A percentile compares a stretch with the other conserved stretches of the same genome.
phyloP scores from a whole-genome alignment of 139 green algal genomes.

The Axilococcus clingmanii region DNA sequence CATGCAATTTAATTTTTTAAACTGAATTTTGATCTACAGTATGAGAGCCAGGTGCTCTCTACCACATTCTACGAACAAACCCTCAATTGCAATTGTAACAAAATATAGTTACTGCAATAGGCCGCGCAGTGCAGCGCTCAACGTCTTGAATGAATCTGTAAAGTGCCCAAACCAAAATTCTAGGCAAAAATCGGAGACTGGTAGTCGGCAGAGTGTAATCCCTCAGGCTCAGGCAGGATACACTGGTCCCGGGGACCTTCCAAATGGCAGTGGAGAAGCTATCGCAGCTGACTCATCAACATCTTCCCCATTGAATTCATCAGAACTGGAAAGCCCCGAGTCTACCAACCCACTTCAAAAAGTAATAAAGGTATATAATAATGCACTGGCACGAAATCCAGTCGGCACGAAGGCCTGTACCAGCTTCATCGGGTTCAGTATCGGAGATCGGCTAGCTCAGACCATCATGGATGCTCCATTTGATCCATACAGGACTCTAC shows the following conservation, averaged over 20 bases:
- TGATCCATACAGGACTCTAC: slow-evolving; percentile 21
- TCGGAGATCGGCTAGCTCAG: slow-evolving; percentile 58
- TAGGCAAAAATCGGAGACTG: too few species aligned
- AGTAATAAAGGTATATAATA: slow-evolving; percentile 21
- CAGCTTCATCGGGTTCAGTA: slow-evolving; percentile 45
- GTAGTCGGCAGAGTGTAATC: too few species aligned
- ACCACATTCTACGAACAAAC: too few species aligned
- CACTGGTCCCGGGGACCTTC: neutral
- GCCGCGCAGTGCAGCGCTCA: too few species aligned
- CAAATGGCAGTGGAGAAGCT: neutral
- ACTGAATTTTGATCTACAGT: too few species aligned
- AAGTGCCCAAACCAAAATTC: too few species aligned
- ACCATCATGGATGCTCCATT: slow-evolving; percentile 20
- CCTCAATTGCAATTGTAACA: too few species aligned
- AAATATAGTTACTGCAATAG: too few species aligned
- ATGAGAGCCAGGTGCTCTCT: too few species aligned
- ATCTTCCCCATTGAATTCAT: neutral
- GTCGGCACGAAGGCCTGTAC: slow-evolving; percentile 48
- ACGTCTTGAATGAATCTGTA: too few species aligned
- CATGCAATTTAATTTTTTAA: too few species aligned
- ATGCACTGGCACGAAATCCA: slow-evolving; percentile 28
- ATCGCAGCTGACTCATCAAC: neutral
- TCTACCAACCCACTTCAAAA: too few species aligned
- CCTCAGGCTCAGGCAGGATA: neutral
- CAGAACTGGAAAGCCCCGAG: neutral